A percentile compares a stretch with the other conserved stretches of the same genome.
phyloP scores from a whole-genome alignment of 2,329 filamentous ascomycete genomes.

The Pseudogymnoascus sp. region DNA sequence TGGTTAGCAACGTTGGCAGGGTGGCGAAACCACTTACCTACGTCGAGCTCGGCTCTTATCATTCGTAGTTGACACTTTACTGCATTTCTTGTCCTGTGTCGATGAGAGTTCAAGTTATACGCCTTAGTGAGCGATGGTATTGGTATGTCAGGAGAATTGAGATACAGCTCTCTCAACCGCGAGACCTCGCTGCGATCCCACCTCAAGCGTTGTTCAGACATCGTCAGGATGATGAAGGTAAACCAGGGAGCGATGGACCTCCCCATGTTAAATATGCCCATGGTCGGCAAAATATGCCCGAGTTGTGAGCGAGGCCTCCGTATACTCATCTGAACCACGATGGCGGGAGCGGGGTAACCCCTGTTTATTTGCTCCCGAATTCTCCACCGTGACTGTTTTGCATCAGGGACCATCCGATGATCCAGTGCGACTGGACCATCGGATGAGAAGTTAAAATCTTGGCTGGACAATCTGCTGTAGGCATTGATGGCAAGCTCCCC shows the following conservation, averaged over 20 bases:
- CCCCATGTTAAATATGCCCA: background rate
- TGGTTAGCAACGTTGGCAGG: background rate
- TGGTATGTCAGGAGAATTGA: background rate
- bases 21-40: background rate
- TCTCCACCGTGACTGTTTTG: background rate
- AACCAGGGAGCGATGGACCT: background rate
- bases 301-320: background rate
- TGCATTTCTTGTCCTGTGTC: background rate
- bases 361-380: background rate
- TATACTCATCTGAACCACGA: background rate
- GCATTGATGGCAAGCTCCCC: background rate
- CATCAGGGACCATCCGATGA: background rate
- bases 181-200: background rate
- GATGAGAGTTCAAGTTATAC: background rate
- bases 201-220: background rate
- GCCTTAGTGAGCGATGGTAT: background rate
- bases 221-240: background rate
- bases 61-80: background rate
- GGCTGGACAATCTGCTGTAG: no score
- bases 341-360: background rate
- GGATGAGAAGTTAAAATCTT: no score
- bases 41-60: background rate
- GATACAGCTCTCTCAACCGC: background rate
- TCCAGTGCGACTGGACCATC: background rate
- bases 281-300: background rate